Conservation (phyloP, 2,329 filamentous ascomycete species). For the Fusarium sacchari region DNA sequence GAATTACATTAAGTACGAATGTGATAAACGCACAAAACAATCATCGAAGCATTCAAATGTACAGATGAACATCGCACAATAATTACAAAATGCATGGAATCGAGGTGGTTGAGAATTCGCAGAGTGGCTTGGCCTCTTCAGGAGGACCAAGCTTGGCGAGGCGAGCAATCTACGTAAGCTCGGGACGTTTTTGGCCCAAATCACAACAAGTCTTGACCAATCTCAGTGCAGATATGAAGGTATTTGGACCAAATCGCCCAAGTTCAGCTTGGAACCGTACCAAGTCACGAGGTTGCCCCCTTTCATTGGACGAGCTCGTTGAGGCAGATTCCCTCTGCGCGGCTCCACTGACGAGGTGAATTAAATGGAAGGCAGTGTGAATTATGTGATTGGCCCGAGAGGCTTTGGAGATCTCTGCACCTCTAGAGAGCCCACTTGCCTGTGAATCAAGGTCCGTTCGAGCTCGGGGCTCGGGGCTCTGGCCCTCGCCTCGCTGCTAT, state of each 20-base stretch:
- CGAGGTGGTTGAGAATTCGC: background rate
- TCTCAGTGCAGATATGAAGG: rapidly evolving
- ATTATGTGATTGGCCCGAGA: background rate
- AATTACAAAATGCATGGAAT: background rate
- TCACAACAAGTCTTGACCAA: background rate
- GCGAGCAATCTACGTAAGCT: background rate
- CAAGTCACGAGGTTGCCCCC: background rate
- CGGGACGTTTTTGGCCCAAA: background rate
- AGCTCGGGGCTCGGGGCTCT: background rate
- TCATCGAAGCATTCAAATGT: rapidly evolving
- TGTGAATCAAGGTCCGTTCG: background rate
- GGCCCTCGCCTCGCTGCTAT: background rate
- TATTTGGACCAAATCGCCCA: rapidly evolving
- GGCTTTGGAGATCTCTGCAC: background rate
- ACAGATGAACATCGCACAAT: background rate
- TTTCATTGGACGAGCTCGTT: background rate
- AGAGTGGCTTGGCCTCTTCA: slow-evolving; percentile 3
- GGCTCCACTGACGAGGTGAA: background rate
- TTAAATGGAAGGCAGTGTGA: background rate
- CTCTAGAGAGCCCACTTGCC: background rate
- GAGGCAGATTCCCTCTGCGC: background rate
- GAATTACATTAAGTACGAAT: background rate
- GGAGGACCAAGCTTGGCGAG: background rate
- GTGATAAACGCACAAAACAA: rapidly evolving
- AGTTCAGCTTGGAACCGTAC: background rate